Evolutionary conservation across 2,329 filamentous ascomycete genomes (phyloP).

Genomic region (Paradendryphiella salina): DNA sequence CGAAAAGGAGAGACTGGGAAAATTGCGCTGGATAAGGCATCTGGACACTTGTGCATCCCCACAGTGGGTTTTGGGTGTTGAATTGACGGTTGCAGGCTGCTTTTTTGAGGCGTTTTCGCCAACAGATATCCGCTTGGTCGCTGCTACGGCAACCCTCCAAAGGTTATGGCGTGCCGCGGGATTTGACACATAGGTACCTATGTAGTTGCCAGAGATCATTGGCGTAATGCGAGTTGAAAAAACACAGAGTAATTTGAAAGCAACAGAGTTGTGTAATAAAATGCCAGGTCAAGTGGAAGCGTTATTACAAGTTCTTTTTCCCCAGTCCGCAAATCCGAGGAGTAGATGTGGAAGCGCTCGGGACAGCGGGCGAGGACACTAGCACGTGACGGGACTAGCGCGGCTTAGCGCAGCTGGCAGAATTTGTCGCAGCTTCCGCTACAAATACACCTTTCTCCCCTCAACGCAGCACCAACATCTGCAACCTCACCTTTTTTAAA

Average conservation of each 20-base stretch:
- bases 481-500: slow-evolving; percentile 23
- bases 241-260: neutral
- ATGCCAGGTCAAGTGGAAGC: neutral
- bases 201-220: neutral
- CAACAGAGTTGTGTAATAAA: neutral
- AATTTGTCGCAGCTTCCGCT: slow-evolving; percentile 27
- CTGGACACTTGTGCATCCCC: slow-evolving; percentile 30
- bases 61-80: slow-evolving; percentile 20
- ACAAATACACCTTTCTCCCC: slow-evolving; percentile 31
- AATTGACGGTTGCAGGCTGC: slow-evolving; percentile 14
- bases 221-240: neutral
- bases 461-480: slow-evolving; percentile 25
- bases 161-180: slow-evolving; percentile 1
- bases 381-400: slow-evolving; percentile 25
- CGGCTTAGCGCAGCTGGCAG: slow-evolving; percentile 30
- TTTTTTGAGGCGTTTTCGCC: slow-evolving; percentile 18
- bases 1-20: slow-evolving; percentile 15
- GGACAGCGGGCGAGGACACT: slow-evolving; percentile 21
- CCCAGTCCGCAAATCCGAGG: slow-evolving; percentile 27
- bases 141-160: slow-evolving; percentile 29
- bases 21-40: slow-evolving; percentile 24
- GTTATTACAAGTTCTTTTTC: slow-evolving; percentile 5
- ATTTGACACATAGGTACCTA: neutral
- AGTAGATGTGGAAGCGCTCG: slow-evolving; percentile 26
- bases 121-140: slow-evolving; percentile 18